These are phyloP conservation scores for Alternaria brassicicola DNA, from an alignment of 2,329 filamentous ascomycete genomes.

Conservation along the genomic window DNA sequence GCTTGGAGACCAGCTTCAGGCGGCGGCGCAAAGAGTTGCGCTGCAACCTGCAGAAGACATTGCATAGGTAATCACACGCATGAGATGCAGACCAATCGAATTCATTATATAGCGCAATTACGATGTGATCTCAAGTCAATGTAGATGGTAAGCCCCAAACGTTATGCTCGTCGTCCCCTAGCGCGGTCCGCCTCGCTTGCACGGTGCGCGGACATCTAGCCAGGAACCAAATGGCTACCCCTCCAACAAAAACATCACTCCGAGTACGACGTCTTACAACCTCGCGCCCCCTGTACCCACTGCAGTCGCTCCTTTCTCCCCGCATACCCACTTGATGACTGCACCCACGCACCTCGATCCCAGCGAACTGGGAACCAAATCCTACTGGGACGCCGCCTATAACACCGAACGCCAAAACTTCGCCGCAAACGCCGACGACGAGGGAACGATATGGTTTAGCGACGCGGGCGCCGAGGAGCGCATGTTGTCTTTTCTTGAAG, in stretches of 20 bases:
- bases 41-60: neutral
- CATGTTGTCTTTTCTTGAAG: constrained; percentile 67
- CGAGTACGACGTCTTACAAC: neutral
- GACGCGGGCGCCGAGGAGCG: constrained; percentile 87
- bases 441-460: constrained; percentile 94
- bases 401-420: constrained; percentile 73
- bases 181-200: neutral
- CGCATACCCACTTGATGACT: constrained; percentile 16
- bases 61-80: neutral
- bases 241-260: neutral
- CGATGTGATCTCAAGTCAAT: neutral
- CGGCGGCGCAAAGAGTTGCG: too few relatives aligned
- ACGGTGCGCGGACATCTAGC: neutral
- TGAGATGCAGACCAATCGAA: neutral
- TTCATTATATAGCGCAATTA: neutral
- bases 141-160: neutral
- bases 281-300: neutral
- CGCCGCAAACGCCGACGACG: constrained; percentile 72
- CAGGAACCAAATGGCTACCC: neutral
- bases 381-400: constrained; percentile 69
- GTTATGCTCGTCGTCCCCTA: neutral
- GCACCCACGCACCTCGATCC: constrained; percentile 64
- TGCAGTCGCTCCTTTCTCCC: neutral
- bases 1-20: neutral
- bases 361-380: constrained; percentile 82